Percentiles rank a stretch among this genome's conserved stretches.
These are phyloP conservation scores for Coniferiporia sulphurascens DNA, from an alignment of 1,284 basidiomycete genomes.

Conservation along the genomic window DNA sequence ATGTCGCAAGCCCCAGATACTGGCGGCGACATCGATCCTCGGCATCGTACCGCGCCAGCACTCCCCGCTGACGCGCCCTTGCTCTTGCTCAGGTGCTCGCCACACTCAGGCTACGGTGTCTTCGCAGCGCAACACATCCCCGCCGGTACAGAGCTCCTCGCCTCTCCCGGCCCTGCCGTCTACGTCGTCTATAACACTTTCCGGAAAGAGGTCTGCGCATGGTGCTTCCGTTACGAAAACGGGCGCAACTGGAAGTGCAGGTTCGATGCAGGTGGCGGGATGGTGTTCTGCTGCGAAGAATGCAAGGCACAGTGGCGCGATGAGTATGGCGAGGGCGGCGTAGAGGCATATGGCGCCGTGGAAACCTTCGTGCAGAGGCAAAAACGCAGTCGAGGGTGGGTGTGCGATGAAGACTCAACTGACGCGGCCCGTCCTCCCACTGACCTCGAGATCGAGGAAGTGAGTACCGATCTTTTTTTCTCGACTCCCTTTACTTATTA, in stretches of 20 bases:
- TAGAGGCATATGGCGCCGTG: conserved; percentile 13
- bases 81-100: conserved; percentile 1
- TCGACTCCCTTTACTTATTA: neutral
- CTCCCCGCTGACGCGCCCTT: neutral
- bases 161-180: neutral
- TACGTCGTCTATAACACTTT: conserved; percentile 20
- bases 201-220: conserved; percentile 22
- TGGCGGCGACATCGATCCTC: too few species aligned
- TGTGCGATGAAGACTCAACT: neutral
- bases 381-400: conserved; percentile 1
- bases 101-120: conserved; percentile 12
- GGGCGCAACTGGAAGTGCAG: conserved; percentile 19
- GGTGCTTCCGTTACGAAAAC: conserved; percentile 23
- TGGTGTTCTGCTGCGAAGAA: neutral
- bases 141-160: conserved; percentile 2
- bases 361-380: conserved; percentile 13
- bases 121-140: conserved; percentile 10
- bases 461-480: neutral
- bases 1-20: too few species aligned
- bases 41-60: neutral
- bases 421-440: neutral
- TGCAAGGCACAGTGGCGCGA: conserved; percentile 2
- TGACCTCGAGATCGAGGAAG: neutral
- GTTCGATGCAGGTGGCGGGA: neutral
- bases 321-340: conserved; percentile 3